phyloP scores from a whole-genome alignment of 345 rosid genomes.

The Hibiscus tridactylites region DNA sequence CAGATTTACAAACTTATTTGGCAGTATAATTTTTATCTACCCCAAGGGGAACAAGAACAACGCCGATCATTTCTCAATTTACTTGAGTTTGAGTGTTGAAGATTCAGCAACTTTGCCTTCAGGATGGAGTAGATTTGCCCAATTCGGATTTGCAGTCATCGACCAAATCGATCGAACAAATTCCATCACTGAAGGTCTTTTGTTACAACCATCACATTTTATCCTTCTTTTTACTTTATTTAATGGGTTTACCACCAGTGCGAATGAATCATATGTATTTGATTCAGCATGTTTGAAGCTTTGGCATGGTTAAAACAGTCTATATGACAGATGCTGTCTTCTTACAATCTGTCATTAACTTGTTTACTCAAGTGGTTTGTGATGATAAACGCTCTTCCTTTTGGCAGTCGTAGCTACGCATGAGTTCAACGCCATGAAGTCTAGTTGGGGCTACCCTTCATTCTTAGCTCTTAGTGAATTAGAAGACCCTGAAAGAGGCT shows the following conservation, averaged over 20 bases:
- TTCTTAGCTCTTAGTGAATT: too few relatives aligned
- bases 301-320: too few relatives aligned
- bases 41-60: slow-evolving; percentile 53
- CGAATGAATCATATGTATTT: too few relatives aligned
- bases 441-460: too few relatives aligned
- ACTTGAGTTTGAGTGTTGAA: slow-evolving; percentile 66
- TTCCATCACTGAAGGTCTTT: slow-evolving; percentile 8
- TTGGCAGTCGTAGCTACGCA: too few relatives aligned
- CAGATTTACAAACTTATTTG: not conserved
- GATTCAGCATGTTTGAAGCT: too few relatives aligned
- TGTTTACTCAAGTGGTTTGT: not conserved
- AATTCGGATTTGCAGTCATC: slow-evolving; percentile 60
- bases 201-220: not conserved
- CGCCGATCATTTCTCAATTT: slow-evolving; percentile 74
- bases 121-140: slow-evolving; percentile 87
- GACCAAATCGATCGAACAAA: slow-evolving; percentile 50
- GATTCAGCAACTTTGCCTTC: slow-evolving; percentile 51
- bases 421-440: too few relatives aligned
- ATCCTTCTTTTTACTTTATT: too few relatives aligned
- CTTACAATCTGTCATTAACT: not conserved
- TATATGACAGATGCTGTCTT: too few relatives aligned
- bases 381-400: not conserved
- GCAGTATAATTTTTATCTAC: slow-evolving; percentile 58
- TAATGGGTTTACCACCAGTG: too few relatives aligned
- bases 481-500: too few relatives aligned